phyloP scores from a whole-genome alignment of 805 yeast species.

The Saccharomycopsis sp. region DNA sequence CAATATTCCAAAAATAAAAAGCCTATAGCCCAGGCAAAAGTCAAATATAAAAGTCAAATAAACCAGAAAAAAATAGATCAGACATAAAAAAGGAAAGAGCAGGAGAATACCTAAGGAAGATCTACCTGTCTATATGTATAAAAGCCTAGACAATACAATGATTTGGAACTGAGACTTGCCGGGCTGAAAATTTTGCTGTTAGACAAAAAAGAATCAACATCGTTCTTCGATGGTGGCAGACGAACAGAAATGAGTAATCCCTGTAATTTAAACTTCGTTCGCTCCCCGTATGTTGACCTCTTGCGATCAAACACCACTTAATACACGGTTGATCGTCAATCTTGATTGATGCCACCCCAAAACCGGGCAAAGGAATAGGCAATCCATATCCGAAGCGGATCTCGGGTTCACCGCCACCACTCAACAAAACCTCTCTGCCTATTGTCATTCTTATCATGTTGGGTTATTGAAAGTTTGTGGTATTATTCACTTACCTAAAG shows the following conservation, averaged over 20 bases:
- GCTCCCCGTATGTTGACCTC: too few relatives aligned
- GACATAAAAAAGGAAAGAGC: background rate
- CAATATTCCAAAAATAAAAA: background rate
- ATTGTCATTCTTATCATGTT: background rate
- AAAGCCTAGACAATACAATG: background rate
- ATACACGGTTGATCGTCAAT: background rate
- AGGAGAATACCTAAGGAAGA: background rate
- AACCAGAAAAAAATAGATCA: background rate
- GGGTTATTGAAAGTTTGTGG: background rate
- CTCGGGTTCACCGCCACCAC: background rate
- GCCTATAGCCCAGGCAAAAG: background rate
- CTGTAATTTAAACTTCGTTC: background rate
- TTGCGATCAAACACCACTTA: too few relatives aligned
- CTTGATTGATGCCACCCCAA: background rate
- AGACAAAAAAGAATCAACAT: background rate
- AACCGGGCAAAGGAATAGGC: background rate
- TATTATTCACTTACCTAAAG: background rate
- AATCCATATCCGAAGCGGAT: background rate
- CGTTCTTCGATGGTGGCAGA: background rate
- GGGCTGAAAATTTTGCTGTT: background rate
- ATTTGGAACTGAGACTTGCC: background rate
- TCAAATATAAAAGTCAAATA: background rate
- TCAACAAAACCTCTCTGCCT: background rate
- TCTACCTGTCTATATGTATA: background rate
- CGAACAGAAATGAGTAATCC: background rate